Base-by-base conservation (phyloP, 306 rosid species). In the Ceratonia siliqua region DNA sequence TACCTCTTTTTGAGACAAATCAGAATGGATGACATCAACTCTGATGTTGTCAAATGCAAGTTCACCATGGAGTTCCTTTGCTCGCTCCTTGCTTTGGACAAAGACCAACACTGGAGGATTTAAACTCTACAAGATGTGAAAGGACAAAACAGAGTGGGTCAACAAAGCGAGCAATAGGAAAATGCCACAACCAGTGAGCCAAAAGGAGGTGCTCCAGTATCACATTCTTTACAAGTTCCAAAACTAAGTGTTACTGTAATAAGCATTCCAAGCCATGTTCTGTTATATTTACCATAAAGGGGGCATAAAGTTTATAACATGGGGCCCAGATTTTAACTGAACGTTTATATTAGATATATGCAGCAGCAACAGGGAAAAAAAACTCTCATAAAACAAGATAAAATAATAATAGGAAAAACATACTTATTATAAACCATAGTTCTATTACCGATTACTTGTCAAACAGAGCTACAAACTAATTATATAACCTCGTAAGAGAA, bases 21-120 rank as follows among this genome's bases (percentile, higher is more conserved):
- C 97, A 70, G 99, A 88, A 87, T 94, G 99, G 78, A 94, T 83
- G 54, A 83, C 95, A 71, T 81, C 91, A 65, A 87, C 97, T 86
- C 96, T 85, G 46, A 94, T 84, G 82, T 87, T 69, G 77, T 90
- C 96, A 83, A 76, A 83, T 76, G 83, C 80, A 46, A 94, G 89
- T 81, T 92, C 97, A 49, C 87, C 80, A n/a, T 83, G 74, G 55
- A 94, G 91, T 53, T 94, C 92, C 86, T 92, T 92, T 33, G 99
- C 99, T 20, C 99, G 90, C 82, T 86, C 97, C 94, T 94, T 94
- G 92, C 95, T 94, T 90, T 94, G 97, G 73, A 90, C 83, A 73
- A 94, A 94, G 72, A 94, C 83, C 80, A 94, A 76, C 6, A 94
- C 89, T 28, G 99, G 99, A 54, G 96, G 99, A 81, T 94, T 87